Evolutionary conservation across 164 flowering plant genomes (phyloP).

Genomic region (Echeveria elegans): DNA sequence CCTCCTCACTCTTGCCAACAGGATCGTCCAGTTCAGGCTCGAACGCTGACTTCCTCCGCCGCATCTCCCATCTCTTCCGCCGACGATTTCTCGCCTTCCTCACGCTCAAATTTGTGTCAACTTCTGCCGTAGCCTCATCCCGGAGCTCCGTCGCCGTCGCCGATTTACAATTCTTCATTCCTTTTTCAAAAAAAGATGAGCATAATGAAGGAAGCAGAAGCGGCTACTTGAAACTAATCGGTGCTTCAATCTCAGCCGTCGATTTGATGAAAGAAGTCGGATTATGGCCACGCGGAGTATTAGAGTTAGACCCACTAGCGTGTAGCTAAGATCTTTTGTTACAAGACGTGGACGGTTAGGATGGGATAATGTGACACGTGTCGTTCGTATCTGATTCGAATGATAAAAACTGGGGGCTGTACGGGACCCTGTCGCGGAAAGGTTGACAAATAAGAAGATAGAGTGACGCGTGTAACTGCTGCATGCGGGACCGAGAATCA

Average conservation of each 20-base stretch:
- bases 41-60: constrained; percentile 11
- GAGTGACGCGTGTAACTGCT: background rate
- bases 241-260: background rate
- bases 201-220: background rate
- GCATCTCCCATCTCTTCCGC: background rate
- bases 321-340: background rate
- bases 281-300: background rate
- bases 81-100: constrained; percentile 1
- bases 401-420: background rate
- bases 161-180: background rate
- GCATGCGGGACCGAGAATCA: background rate
- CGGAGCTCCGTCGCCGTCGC: constrained; percentile 3
- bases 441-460: background rate
- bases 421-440: background rate
- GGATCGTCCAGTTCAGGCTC: constrained; percentile 10
- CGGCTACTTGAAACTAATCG: background rate
- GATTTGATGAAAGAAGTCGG: background rate
- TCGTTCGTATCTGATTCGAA: background rate
- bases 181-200: background rate
- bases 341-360: background rate
- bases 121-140: background rate
- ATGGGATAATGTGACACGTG: background rate
- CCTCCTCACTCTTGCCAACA: background rate
- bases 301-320: background rate
- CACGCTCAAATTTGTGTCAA: background rate